These are phyloP conservation scores for Hyaloscypha bicolor DNA, from an alignment of 495 filamentous ascomycete species.

Conservation along the genomic window DNA sequence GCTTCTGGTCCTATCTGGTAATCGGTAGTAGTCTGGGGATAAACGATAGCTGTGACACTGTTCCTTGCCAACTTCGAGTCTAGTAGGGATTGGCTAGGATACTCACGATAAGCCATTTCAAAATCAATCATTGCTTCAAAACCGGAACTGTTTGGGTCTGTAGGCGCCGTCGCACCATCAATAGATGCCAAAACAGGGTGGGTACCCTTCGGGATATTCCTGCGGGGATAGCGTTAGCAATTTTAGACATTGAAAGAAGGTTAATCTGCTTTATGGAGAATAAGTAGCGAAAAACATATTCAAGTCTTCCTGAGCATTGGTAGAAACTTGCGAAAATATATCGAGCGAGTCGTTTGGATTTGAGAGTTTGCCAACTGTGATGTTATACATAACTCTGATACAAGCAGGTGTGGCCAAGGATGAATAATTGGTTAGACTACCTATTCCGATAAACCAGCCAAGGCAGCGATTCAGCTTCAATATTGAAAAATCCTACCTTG, in stretches of 20 bases:
- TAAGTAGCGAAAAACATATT: constrained; percentile 59
- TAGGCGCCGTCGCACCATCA: constrained; percentile 44
- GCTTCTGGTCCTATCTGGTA: constrained; percentile 14
- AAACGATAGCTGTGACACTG: constrained; percentile 13
- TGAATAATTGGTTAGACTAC: not conserved
- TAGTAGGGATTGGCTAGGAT: not conserved
- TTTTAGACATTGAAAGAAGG: constrained; percentile 32
- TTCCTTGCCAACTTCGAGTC: not conserved
- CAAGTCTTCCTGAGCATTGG: constrained; percentile 55
- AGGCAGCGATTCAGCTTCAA: too few species aligned
- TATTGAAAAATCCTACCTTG: too few species aligned
- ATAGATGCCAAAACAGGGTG: constrained; percentile 46
- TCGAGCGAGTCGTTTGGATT: constrained; percentile 31
- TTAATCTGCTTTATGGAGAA: constrained; percentile 30
- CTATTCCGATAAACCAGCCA: too few species aligned
- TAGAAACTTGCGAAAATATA: constrained; percentile 39
- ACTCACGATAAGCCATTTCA: constrained; percentile 14
- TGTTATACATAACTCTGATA: constrained; percentile 34
- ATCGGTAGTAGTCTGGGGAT: constrained; percentile 22
- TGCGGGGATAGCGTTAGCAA: constrained; percentile 42
- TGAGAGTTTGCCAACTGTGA: constrained; percentile 19
- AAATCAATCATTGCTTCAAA: constrained; percentile 23
- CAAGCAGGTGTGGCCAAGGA: constrained; percentile 20
- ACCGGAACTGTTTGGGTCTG: not conserved
- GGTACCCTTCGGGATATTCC: constrained; percentile 44